Base-by-base conservation (phyloP, 106 monocot species). In the Agapanthus africanus region DNA sequence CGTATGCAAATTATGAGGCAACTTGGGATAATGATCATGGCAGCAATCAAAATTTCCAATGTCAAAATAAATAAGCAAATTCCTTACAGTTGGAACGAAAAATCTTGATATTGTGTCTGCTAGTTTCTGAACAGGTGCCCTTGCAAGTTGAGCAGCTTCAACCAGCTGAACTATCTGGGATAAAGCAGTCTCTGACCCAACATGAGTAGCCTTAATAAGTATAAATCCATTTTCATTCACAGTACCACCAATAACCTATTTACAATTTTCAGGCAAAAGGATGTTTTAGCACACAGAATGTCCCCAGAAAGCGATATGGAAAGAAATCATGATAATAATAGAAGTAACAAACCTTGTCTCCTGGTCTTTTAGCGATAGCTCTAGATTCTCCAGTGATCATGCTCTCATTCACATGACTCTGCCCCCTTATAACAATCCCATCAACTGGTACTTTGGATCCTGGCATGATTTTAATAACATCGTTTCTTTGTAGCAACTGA, bases 351-450 rank as follows among this genome's bases (percentile, higher is more conserved):
- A 93, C 93, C 89, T 86, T 93, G 76, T 93, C 93, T 65, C 90
- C 93, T 18, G 73, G 76, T 74, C 74, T 76, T 72, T 93, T 95
- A 42, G 84, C 56, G 67, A 95, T 73, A 32, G 95, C 75, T 42
- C 70, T 81, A 37, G 88, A 71, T 67, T 95, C 95, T 73, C 95
- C 95, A 30, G 95, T 95, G 44, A 95, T 86, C 95, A 95, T 95
- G 81, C 95, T 95, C 74, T 95, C 95, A 84, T 95, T 91, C 18
- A 91, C 91, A 80, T 91, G 76, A 40, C 82, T 91, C 60, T 78
- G 77, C 61, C 95, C 95, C 67, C 74, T 84, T 27, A 91, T 71
- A 47, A 95, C 88, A 70, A 84, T 59, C 13, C 95, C 95, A 91
- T 95, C 95, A 63, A 88, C 81, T 59, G 95, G 88, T 34, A 95